Evolutionary conservation across 441 rosid genomes (phyloP).

Genomic region (Gossypium gossypioides): DNA sequence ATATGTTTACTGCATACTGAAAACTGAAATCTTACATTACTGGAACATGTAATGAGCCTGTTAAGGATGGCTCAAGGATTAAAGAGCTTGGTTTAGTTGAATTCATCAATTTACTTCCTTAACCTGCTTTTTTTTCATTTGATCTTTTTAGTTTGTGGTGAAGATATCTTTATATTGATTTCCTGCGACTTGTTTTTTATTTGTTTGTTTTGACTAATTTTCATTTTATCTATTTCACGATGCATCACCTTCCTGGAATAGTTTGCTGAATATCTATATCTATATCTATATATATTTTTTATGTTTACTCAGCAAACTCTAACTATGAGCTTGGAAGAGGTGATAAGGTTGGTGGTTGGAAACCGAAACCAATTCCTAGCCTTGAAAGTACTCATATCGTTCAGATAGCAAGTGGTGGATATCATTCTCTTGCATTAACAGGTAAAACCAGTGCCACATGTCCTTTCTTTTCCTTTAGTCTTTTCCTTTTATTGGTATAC

Average conservation of each 20-base stretch:
- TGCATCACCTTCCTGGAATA: background rate
- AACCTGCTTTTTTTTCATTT: background rate
- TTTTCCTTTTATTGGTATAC: background rate
- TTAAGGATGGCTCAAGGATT: background rate
- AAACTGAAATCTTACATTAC: too few relatives aligned
- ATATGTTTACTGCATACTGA: too few relatives aligned
- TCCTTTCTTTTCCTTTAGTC: background rate
- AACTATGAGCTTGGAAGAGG: slow-evolving; percentile 92
- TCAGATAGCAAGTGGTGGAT: slow-evolving; percentile 83
- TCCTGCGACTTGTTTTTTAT: background rate
- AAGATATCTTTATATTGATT: background rate
- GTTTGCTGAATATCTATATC: background rate
- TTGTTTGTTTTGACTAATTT: background rate
- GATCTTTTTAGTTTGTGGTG: background rate
- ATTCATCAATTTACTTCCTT: background rate
- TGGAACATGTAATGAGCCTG: too few relatives aligned
- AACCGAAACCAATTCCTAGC: slow-evolving; percentile 61
- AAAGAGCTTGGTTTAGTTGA: background rate
- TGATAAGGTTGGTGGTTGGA: slow-evolving; percentile 72
- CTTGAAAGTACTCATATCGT: slow-evolving; percentile 40
- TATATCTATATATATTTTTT: background rate
- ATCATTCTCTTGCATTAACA: slow-evolving; percentile 82
- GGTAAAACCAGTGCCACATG: slow-evolving; percentile 29
- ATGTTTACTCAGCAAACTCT: slow-evolving; percentile 53
- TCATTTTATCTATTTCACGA: background rate